A percentile compares a stretch with the other conserved stretches of the same genome.
Conservation (phyloP, 208 protist genomes). For the Crithidia thermophila region DNA sequence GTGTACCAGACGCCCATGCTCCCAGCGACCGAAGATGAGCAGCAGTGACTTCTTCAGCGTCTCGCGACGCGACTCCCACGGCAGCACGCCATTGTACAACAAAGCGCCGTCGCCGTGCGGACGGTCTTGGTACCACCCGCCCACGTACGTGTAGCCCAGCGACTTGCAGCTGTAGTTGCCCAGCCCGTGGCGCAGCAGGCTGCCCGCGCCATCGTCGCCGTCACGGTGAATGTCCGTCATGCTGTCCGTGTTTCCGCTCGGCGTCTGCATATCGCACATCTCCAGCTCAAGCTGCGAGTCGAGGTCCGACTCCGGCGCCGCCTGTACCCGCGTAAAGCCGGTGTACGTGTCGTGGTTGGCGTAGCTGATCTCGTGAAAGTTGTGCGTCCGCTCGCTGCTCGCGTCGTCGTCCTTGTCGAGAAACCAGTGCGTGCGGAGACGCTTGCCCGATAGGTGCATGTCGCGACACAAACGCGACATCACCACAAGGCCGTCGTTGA, state of each 20-base stretch:
- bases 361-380: conserved; percentile 13
- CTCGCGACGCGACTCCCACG: conserved; percentile 1
- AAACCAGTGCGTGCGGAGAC: conserved; percentile 9
- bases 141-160: conserved; percentile 15
- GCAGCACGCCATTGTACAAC: neutral
- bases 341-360: conserved; percentile 16
- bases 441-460: conserved; percentile 1
- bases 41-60: conserved; percentile 5
- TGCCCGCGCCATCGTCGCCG: neutral
- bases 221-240: conserved; percentile 16
- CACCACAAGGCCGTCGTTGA: conserved; percentile 9
- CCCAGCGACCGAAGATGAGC: conserved; percentile 7
- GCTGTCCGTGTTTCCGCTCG: neutral
- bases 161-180: conserved; percentile 5
- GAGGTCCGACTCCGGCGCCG: neutral
- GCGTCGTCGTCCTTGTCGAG: neutral
- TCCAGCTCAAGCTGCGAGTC: no score
- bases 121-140: conserved; percentile 1
- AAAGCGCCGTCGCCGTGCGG: conserved; percentile 8
- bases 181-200: conserved; percentile 10
- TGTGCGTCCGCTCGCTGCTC: neutral
- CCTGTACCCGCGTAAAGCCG: neutral
- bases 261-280: conserved; percentile 7
- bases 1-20: conserved; percentile 8
- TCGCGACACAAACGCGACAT: conserved; percentile 13